Base-by-base conservation (phyloP, 31 red algal species). In the Asparagopsis taxiformis region DNA sequence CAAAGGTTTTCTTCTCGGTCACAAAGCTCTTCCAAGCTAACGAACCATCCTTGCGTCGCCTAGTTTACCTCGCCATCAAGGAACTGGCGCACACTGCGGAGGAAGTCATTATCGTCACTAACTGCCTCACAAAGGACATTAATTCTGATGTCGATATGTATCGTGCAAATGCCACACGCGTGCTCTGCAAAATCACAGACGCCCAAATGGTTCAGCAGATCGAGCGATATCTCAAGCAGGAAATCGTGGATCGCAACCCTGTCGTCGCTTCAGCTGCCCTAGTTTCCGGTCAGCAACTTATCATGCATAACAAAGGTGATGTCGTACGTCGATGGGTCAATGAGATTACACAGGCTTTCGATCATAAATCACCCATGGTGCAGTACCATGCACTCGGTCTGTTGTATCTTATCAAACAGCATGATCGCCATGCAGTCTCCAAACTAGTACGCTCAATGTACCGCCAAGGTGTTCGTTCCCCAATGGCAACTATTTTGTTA, bases 71-170 rank as follows among this genome's bases (percentile, higher is more conserved):
- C 17, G 87, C 87, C 24, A 99, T 99, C 38, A 99, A 99, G 91
- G 91, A 94, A 59, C 82, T 99, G 5, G 96, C 96, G 0, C 78
- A 88, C 38, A 89, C 91, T 32, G 87, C 96, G 16, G 96, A 99
- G 48, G 96, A 99, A 43, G 96, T 99, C 24, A 95, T 99, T 23
- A 99, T 99, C 55, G 96, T 99, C 36, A 94, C 91, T 23, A 95
- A 94, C 59, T 95, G 96, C 31, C 82, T 99, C 41, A 99, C 89
- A n/a, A 99, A 99, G 69, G 96, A 99, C 51, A 91, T 99, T 32
- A 99, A 91, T 57, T 95, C 87, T 44, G 91, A 88, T 58, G 91
- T 93, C 35, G 91, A 99, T 33, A 94, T 91, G 71, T 91, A 82
- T 28, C 87, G 96, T 31, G 96, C 87, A 23, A 99, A 99, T 51